phyloP scores from a whole-genome alignment of 169 alveolate species.

The Theileria equi region DNA sequence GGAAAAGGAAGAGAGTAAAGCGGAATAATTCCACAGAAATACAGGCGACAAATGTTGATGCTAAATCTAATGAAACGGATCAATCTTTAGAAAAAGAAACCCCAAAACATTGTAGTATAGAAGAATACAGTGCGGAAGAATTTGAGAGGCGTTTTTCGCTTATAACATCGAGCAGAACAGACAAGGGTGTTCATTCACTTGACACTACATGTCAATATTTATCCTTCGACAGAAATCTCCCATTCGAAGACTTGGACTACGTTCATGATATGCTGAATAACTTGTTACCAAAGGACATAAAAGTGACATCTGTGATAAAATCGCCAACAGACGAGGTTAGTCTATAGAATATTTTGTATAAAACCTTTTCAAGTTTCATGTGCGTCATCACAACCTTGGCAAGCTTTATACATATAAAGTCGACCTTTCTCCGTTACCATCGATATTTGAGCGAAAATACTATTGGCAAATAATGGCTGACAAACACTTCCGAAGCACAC shows the following conservation, averaged over 20 bases:
- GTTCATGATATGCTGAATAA: slow-evolving; percentile 62
- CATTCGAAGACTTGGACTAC: slow-evolving; percentile 47
- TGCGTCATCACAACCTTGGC: slow-evolving; percentile 68
- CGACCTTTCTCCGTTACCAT: slow-evolving; percentile 63
- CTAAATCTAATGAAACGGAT: not conserved
- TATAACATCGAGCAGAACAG: slow-evolving; percentile 74
- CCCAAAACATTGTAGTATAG: not conserved
- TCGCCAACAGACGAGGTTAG: slow-evolving; percentile 61
- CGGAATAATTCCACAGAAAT: not conserved
- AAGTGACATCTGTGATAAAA: slow-evolving; percentile 48
- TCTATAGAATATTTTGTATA: not conserved
- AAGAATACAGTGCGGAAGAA: slow-evolving; percentile 13
- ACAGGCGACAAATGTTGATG: not conserved
- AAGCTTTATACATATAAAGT: slow-evolving; percentile 68
- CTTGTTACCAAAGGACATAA: slow-evolving; percentile 64
- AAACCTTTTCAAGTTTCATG: slow-evolving; percentile 51
- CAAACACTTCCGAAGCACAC: slow-evolving; percentile 48
- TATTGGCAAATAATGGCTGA: slow-evolving; percentile 73
- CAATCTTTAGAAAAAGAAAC: not conserved
- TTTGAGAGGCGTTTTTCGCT: slow-evolving; percentile 60
- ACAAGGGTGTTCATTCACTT: slow-evolving; percentile 74
- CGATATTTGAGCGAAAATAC: slow-evolving; percentile 63
- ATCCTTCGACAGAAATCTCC: slow-evolving; percentile 66
- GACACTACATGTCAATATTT: slow-evolving; percentile 72
- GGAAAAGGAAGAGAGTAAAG: slow-evolving; percentile 21